Evolutionary conservation across 768 basidiomycete species (phyloP), one percentile per base, ranked within the genome.

Genomic region (Tricholoma flavovirens): DNA sequence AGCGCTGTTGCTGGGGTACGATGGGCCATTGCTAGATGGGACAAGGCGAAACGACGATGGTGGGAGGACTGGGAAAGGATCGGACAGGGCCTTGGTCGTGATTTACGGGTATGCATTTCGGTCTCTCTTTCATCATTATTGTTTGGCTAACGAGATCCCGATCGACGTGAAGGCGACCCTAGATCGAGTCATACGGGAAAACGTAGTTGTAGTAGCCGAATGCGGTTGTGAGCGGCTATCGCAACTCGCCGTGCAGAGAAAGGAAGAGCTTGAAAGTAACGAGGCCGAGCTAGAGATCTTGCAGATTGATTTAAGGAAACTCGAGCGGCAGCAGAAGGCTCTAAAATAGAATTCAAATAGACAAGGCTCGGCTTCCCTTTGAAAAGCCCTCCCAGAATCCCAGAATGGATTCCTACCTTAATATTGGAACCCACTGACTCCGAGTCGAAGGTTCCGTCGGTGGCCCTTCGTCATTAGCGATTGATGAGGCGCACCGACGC

Each of bases 21-120:
- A 40, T 88, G 85, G 84, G 80, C 78, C 1, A 74, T 86, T 5
- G 79, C 81, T 11, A 74, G 73, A 56, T 91, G 88, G 87, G 86
- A 89, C 55, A 80, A 75, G 60, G 82, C 83, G 3, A 86, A 87
- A 66, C 72, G 69, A 55, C 73, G 71, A 57, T 92, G 88, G 87
- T 79, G 80, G 80, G 76, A 79, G 53, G 87, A 90, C 65, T 86
- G 83, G 76, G 64, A 63, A 17, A 75, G 88, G 49, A 74, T 88
- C 3, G 79, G 81, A 5, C 74, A 83, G 49, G 85, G 88, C 0
- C 72, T 88, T 35, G 75, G 78, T 46, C 75, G 87, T 45, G 87
- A 90, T 68, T 68, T 89, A 19, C 75, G 77, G 75, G 88, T 86
- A 64, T 42, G 75, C 60, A 32, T 33, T 24, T n/a, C 5, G 17